These are phyloP conservation scores for Paraurostyla sp. DNA, from an alignment of 73 alveolate genomes.

Conservation along the genomic window DNA sequence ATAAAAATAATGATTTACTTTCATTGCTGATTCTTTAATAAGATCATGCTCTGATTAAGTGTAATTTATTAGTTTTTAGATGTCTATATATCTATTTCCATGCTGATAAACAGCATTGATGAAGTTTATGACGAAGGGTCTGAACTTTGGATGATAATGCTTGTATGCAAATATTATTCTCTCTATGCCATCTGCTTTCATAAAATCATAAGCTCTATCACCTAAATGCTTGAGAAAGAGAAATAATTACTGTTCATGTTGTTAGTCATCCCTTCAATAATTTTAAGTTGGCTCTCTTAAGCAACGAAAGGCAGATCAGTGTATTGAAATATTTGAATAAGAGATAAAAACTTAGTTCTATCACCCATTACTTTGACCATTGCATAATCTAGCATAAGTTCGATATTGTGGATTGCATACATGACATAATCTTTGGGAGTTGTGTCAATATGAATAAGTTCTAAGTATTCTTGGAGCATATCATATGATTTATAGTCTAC, in stretches of 20 bases:
- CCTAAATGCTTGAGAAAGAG: background rate
- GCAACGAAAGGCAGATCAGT: conserved; percentile 65
- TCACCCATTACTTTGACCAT: conserved; percentile 51
- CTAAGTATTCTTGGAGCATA: conserved; percentile 63
- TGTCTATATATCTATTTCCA: conserved; percentile 50
- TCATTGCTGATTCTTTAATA: conserved; percentile 69
- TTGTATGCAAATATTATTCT: conserved; percentile 57
- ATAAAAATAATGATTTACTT: conserved; percentile 31
- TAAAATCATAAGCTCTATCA: conserved; percentile 72
- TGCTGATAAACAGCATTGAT: conserved; percentile 44
- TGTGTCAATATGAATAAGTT: conserved; percentile 57
- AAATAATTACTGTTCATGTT: conserved; percentile 52
- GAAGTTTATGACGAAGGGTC: conserved; percentile 44
- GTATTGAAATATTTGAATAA: conserved; percentile 31
- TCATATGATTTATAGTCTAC: conserved; percentile 53
- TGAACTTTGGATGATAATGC: conserved; percentile 60
- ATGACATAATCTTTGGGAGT: conserved; percentile 71
- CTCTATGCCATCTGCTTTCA: conserved; percentile 66
- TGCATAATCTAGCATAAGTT: conserved; percentile 67
- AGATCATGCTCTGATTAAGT: conserved; percentile 54
- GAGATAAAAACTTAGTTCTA: conserved; percentile 53
- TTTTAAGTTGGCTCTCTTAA: conserved; percentile 34
- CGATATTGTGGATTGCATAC: conserved; percentile 66
- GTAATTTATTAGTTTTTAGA: conserved; percentile 37
- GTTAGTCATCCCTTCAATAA: conserved; percentile 54